A percentile compares a stretch with the other conserved stretches of the same genome.
Conservation (phyloP, 495 filamentous ascomycete species). For the Tuber aestivum region DNA sequence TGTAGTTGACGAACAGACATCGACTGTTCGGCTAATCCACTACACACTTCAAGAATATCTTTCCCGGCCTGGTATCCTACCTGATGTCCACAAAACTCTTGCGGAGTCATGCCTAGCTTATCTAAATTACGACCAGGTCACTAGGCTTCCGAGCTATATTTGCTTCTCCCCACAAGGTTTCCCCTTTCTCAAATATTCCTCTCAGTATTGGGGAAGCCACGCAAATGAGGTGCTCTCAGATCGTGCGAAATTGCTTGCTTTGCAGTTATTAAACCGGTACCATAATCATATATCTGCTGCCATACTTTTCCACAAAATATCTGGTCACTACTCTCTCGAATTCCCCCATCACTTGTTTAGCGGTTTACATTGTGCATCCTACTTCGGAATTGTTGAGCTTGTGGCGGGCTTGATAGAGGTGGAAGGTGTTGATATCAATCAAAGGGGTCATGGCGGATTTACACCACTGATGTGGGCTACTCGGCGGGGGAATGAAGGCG, state of each 20-base stretch:
- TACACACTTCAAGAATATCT: not conserved
- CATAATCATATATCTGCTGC: not conserved
- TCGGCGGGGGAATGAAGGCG: not conserved
- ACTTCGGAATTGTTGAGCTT: not conserved
- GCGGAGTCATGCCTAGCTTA: not conserved
- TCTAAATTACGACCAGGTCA: not conserved
- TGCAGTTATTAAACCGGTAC: not conserved
- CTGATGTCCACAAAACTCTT: not conserved
- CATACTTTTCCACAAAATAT: too few species aligned
- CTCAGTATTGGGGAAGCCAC: not conserved
- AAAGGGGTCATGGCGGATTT: too few species aligned
- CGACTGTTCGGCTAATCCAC: not conserved
- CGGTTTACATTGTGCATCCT: too few species aligned
- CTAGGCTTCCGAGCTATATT: not conserved
- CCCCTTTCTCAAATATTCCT: not conserved
- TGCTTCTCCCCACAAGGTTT: too few species aligned
- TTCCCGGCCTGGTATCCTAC: not conserved
- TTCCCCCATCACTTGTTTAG: too few species aligned
- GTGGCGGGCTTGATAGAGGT: not conserved
- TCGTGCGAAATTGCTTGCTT: not conserved
- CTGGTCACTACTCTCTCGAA: rapidly evolving
- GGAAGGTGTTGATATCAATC: not conserved
- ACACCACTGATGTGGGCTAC: not conserved
- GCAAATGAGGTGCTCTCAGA: too few species aligned
- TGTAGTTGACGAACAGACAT: not conserved